phyloP scores from a whole-genome alignment of 2,329 filamentous ascomycete species.

The Sclerotinia trifoliorum region DNA sequence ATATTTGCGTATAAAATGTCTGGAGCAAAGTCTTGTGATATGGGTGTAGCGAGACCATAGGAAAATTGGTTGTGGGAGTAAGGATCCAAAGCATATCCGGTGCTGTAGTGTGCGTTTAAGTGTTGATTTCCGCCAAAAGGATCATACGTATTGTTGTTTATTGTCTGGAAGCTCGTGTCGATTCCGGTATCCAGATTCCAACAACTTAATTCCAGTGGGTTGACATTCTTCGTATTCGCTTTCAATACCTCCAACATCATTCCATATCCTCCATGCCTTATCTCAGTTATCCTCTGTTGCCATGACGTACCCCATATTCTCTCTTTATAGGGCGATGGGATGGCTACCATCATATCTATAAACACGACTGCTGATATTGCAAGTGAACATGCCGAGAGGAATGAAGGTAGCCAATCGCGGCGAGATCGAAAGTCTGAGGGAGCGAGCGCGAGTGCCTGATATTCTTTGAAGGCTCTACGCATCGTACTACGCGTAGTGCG shows the following conservation, averaged over 20 bases:
- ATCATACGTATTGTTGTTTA: not conserved
- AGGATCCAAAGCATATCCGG: not conserved
- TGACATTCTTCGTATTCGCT: conserved; percentile 26
- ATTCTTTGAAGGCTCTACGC: conserved; percentile 26
- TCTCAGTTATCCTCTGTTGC: conserved; percentile 24
- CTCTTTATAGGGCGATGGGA: conserved; percentile 27
- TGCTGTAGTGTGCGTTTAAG: not conserved
- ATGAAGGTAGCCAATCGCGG: conserved; percentile 28
- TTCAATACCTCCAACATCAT: conserved; percentile 26
- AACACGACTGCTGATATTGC: conserved; percentile 24
- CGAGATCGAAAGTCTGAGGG: conserved; percentile 24
- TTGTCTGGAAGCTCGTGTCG: not conserved
- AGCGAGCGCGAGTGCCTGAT: conserved; percentile 24
- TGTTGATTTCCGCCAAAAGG: conserved; percentile 1
- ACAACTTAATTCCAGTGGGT: conserved; percentile 25
- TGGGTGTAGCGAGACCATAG: not conserved
- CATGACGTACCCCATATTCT: conserved; percentile 27
- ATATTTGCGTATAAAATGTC: conserved; percentile 8
- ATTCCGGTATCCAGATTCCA: conserved; percentile 18
- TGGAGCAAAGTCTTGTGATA: conserved; percentile 1
- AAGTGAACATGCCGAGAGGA: conserved; percentile 25
- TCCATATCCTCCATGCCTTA: conserved; percentile 27
- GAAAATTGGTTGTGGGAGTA: not conserved
- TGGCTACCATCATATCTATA: conserved; percentile 24
- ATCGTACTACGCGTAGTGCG: conserved; percentile 26